Conservation (phyloP, 1,284 basidiomycete species). For the Ceratobasidium papillatum region DNA sequence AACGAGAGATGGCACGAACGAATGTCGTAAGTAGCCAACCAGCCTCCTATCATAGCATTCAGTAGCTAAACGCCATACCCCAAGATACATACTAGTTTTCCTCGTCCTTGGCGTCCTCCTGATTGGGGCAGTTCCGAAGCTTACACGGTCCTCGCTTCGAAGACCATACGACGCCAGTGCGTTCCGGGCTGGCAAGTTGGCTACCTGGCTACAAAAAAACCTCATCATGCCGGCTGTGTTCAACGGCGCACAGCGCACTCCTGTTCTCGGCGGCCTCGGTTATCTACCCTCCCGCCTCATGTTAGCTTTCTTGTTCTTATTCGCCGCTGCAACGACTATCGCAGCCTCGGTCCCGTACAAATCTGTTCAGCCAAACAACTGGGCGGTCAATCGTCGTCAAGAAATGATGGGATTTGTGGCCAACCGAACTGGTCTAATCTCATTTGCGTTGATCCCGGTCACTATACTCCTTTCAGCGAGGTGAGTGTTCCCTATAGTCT, state of each 20-base stretch:
- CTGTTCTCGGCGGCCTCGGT: conserved; percentile 4
- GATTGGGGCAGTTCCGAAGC: background rate
- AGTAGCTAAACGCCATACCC: background rate
- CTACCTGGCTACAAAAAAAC: conserved; percentile 25
- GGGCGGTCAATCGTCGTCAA: background rate
- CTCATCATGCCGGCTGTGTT: conserved; percentile 18
- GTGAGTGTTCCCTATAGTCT: background rate
- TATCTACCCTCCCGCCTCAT: conserved; percentile 29
- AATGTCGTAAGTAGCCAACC: background rate
- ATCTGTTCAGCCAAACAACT: conserved; percentile 25
- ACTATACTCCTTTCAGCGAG: conserved; percentile 17
- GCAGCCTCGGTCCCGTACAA: conserved; percentile 11
- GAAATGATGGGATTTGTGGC: conserved; percentile 32
- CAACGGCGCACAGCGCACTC: background rate
- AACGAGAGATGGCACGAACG: conserved; percentile 35
- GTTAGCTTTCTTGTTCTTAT: conserved; percentile 10
- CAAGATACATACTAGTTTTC: conserved; percentile 7
- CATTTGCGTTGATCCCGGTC: conserved; percentile 18
- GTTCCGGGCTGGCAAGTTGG: background rate
- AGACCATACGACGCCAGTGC: background rate
- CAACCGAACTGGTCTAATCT: conserved; percentile 25
- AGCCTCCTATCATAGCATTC: background rate
- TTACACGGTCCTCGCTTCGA: background rate
- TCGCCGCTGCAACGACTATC: conserved; percentile 10
- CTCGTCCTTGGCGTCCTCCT: background rate